These are phyloP conservation scores for Solanum acaule DNA, from an alignment of 257 asterid genomes.

Conservation along the genomic window DNA sequence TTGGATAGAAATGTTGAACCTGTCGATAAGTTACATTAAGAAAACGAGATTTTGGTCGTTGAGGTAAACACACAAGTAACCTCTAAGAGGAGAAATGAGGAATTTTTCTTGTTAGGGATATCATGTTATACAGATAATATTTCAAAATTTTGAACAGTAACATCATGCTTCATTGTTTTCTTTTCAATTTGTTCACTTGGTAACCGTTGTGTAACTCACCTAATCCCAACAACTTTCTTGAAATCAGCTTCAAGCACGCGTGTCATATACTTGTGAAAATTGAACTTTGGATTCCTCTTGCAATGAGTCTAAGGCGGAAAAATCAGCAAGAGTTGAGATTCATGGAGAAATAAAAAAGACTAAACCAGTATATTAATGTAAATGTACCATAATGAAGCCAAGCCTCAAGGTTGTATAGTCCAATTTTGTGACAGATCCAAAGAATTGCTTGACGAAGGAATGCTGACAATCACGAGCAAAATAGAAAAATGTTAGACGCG, in stretches of 20 bases:
- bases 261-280: constrained; percentile 27
- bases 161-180: background rate
- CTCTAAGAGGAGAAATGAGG: background rate
- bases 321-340: background rate
- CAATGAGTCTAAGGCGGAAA: constrained; percentile 13
- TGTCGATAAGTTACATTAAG: background rate
- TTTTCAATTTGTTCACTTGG: background rate
- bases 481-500: background rate
- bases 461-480: constrained; percentile 3
- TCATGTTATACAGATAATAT: background rate
- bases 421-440: constrained; percentile 18
- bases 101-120: background rate
- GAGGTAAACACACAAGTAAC: background rate
- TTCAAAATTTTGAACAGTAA: background rate
- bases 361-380: background rate
- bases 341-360: background rate
- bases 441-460: constrained; percentile 25
- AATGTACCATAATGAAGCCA: constrained; percentile 23
- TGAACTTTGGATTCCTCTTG: constrained; percentile 12
- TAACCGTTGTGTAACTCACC: background rate
- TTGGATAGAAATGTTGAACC: background rate
- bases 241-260: constrained; percentile 31
- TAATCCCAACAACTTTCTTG: constrained; percentile 31
- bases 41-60: background rate
- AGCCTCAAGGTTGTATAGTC: constrained; percentile 20